Conservation (phyloP, 164 flowering plant species). For the Dillenia turbinata region DNA sequence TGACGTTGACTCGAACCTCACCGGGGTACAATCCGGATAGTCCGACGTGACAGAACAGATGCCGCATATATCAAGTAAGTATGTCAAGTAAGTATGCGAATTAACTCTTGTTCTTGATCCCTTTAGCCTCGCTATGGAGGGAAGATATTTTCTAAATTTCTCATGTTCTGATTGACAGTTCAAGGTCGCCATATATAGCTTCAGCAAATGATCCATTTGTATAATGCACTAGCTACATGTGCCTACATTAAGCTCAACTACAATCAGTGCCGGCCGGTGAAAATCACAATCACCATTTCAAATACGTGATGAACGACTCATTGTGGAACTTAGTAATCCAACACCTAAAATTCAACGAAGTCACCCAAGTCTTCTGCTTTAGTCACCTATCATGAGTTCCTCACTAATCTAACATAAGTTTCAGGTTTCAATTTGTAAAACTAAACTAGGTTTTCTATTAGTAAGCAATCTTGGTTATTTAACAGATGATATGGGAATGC, state of each 20-base stretch:
- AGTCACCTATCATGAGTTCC: constrained; percentile 3
- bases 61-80: too few relatives aligned
- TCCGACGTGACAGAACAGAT: too few relatives aligned
- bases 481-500: constrained; percentile 77
- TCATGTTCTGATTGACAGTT: too few relatives aligned
- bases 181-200: too few relatives aligned
- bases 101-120: too few relatives aligned
- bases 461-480: background rate
- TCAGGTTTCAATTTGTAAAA: background rate
- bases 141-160: too few relatives aligned
- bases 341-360: constrained; percentile 11
- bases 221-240: constrained; percentile 10
- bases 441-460: background rate
- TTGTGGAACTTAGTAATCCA: constrained; percentile 10
- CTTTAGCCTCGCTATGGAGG: too few relatives aligned
- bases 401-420: constrained; percentile 2
- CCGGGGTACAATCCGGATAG: too few relatives aligned
- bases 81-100: too few relatives aligned
- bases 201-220: background rate
- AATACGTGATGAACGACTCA: constrained; percentile 7
- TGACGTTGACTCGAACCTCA: too few relatives aligned
- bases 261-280: constrained; percentile 13
- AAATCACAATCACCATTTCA: constrained; percentile 11
- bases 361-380: constrained; percentile 14
- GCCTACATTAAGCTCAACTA: constrained; percentile 16